These are phyloP conservation scores for Orbilia javanica DNA, from an alignment of 2,329 filamentous ascomycete genomes.

Conservation along the genomic window DNA sequence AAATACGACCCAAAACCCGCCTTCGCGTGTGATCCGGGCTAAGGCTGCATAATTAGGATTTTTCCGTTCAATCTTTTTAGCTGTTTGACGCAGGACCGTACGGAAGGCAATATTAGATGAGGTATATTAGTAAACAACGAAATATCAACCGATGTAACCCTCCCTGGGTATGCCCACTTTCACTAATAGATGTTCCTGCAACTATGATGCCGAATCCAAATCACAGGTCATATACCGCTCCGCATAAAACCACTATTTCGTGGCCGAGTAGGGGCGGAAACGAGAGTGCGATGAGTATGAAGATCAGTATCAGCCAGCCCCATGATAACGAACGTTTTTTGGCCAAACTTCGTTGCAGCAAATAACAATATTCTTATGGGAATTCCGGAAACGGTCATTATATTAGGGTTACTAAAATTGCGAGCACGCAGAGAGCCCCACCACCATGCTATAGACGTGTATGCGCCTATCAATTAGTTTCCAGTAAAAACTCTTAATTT, in stretches of 20 bases:
- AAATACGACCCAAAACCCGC: constrained; percentile 66
- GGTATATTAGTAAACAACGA: background rate
- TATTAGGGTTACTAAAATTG: constrained; percentile 62
- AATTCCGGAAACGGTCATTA: constrained; percentile 63
- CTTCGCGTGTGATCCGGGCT: constrained; percentile 66
- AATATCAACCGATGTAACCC: background rate
- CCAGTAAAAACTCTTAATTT: too few relatives aligned
- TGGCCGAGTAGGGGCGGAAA: constrained; percentile 67
- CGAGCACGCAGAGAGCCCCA: constrained; percentile 27
- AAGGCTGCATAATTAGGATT: constrained; percentile 66
- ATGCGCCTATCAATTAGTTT: too few relatives aligned
- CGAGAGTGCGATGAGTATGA: constrained; percentile 65
- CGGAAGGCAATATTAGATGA: constrained; percentile 64
- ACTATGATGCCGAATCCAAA: constrained; percentile 66
- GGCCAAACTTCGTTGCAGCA: constrained; percentile 64
- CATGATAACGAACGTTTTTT: constrained; percentile 65
- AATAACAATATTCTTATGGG: constrained; percentile 65
- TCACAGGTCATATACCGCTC: constrained; percentile 67
- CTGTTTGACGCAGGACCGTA: constrained; percentile 64
- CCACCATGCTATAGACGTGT: constrained; percentile 37
- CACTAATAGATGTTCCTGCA: constrained; percentile 66
- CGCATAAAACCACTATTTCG: constrained; percentile 66
- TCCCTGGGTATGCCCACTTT: constrained; percentile 62
- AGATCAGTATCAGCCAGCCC: constrained; percentile 66
- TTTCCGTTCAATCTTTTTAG: constrained; percentile 65